Percentiles rank a stretch among this genome's conserved stretches.
Conservation (phyloP, 2,329 filamentous ascomycete genomes). For the Aspergillus sp. region DNA sequence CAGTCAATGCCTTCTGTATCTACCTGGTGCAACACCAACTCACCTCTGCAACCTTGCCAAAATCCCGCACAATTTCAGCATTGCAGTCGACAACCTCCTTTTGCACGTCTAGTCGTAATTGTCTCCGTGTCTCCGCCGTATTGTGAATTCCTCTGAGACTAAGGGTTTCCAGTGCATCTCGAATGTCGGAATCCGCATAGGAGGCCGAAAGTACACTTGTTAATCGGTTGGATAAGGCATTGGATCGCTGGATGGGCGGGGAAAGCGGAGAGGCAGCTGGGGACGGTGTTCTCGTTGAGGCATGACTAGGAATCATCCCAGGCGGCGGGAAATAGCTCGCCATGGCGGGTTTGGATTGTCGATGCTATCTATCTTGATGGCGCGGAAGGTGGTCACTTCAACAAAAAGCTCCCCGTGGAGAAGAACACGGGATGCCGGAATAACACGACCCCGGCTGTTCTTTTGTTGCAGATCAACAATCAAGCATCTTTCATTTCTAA, state of each 20-base stretch:
- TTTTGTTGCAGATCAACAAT: background rate
- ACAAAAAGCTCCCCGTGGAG: conserved; percentile 1
- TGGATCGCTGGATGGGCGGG: conserved; percentile 38
- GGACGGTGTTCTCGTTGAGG: conserved; percentile 15
- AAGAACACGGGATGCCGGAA: conserved; percentile 3
- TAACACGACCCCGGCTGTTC: background rate
- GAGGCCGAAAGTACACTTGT: conserved; percentile 84
- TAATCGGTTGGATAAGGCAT: conserved; percentile 74
- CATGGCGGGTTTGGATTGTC: conserved; percentile 18
- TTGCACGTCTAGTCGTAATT: conserved; percentile 76
- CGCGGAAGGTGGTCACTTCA: conserved; percentile 12
- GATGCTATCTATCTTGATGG: conserved; percentile 5
- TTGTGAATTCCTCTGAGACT: conserved; percentile 70
- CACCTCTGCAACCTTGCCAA: conserved; percentile 84
- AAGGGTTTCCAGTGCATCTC: conserved; percentile 73
- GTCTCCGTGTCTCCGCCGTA: conserved; percentile 70
- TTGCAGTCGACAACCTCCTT: conserved; percentile 92
- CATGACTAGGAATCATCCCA: conserved; percentile 16
- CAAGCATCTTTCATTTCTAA: background rate
- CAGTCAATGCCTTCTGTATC: no score
- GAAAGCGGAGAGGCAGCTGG: conserved; percentile 25
- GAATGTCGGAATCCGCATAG: conserved; percentile 87
- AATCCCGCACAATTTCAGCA: conserved; percentile 81
- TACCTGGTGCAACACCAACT: conserved; percentile 14
- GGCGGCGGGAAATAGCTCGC: conserved; percentile 29